These are phyloP conservation scores for Salix suchowensis DNA, from an alignment of 345 rosid species.

Conservation along the genomic window DNA sequence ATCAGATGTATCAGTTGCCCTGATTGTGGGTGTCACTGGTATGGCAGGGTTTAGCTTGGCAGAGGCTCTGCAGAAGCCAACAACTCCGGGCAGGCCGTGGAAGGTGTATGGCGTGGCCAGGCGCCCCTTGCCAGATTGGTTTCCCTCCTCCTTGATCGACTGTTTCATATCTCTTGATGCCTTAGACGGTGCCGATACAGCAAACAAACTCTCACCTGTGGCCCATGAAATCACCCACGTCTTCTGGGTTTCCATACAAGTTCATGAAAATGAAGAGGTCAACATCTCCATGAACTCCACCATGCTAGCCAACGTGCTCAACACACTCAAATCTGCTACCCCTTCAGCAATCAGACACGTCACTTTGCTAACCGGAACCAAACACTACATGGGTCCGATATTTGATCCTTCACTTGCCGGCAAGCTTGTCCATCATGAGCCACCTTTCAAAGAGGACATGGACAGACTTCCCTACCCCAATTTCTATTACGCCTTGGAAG, in stretches of 20 bases:
- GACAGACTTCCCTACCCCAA: constrained; percentile 37
- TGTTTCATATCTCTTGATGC: not conserved
- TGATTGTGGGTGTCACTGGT: too few relatives aligned
- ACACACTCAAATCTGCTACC: constrained; percentile 9
- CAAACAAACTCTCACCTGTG: constrained; percentile 11
- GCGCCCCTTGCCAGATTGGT: constrained; percentile 28
- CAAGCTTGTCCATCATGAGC: constrained; percentile 19
- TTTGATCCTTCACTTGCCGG: not conserved
- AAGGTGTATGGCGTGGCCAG: constrained; percentile 30
- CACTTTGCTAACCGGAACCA: constrained; percentile 32
- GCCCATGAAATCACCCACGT: constrained; percentile 23
- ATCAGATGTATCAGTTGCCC: too few relatives aligned
- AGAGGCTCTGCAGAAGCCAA: constrained; percentile 22
- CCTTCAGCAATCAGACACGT: constrained; percentile 19
- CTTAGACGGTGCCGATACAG: constrained; percentile 1
- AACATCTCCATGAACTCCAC: constrained; percentile 15
- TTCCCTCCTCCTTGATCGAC: constrained; percentile 15
- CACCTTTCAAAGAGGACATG: constrained; percentile 31
- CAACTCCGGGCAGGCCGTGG: constrained; percentile 26
- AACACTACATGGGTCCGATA: constrained; percentile 38
- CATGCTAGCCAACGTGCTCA: constrained; percentile 29
- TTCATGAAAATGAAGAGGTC: constrained; percentile 15
- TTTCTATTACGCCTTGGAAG: constrained; percentile 42
- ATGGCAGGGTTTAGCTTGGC: too few relatives aligned
- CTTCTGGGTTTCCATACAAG: not conserved